Percentiles rank a stretch among this genome's conserved stretches.
phyloP scores from a whole-genome alignment of 2,329 filamentous ascomycete genomes.

The Sporothrix brasiliensis region DNA sequence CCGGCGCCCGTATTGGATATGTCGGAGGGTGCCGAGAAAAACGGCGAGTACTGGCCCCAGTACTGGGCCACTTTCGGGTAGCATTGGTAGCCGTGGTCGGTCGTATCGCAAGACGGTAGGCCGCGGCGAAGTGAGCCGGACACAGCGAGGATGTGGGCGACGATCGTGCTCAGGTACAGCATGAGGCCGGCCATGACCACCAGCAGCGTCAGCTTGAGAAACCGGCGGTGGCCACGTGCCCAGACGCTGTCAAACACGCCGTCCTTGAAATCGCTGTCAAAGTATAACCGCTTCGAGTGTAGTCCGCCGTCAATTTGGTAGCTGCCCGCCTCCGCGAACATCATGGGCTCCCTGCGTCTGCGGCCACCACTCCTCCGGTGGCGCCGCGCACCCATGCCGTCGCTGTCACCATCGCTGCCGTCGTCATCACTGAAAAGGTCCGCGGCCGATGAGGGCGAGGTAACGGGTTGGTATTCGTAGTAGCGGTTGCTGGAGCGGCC shows the following conservation, averaged over 20 bases:
- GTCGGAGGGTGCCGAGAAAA: conserved; percentile 70
- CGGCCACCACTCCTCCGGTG: not conserved
- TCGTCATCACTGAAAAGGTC: conserved; percentile 16
- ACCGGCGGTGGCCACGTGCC: conserved; percentile 32
- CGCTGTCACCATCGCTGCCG: not conserved
- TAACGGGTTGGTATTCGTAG: conserved; percentile 20
- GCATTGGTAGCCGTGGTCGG: conserved; percentile 65
- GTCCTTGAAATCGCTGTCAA: conserved; percentile 20
- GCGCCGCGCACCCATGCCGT: conserved; percentile 7
- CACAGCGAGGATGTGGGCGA: conserved; percentile 36
- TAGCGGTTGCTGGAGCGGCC: conserved; percentile 2
- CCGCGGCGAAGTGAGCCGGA: not conserved
- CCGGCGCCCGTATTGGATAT: not conserved
- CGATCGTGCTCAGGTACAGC: conserved; percentile 36
- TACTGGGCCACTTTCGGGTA: conserved; percentile 62
- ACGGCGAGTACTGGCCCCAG: conserved; percentile 90
- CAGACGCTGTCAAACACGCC: conserved; percentile 30
- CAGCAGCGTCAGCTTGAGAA: conserved; percentile 38
- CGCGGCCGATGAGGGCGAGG: conserved; percentile 15
- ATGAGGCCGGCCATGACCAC: conserved; percentile 26
- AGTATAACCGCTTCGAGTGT: not conserved
- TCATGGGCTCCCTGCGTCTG: conserved; percentile 20
- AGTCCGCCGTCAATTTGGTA: not conserved
- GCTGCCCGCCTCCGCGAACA: conserved; percentile 16
- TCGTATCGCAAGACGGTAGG: conserved; percentile 53